These are phyloP conservation scores for Fagopyrum tataricum DNA, from an alignment of 148 eudicot species.

Conservation along the genomic window DNA sequence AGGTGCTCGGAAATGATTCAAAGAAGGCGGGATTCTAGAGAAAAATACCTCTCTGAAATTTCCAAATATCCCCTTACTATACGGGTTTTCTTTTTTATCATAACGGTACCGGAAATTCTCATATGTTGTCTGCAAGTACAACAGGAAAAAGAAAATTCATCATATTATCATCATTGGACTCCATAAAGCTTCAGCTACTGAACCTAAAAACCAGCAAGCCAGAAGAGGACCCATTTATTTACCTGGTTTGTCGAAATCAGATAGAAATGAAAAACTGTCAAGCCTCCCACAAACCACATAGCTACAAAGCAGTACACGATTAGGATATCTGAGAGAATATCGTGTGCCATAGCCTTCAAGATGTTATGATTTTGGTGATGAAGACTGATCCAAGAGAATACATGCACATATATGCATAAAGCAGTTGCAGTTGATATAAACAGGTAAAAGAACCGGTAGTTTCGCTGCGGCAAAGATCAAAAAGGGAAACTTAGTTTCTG, in stretches of 20 bases:
- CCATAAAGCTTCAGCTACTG: neutral
- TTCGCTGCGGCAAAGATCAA: slow-evolving; percentile 55
- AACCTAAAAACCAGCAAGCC: slow-evolving; percentile 2
- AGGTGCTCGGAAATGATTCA: slow-evolving; percentile 55
- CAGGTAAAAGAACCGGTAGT: slow-evolving; percentile 76
- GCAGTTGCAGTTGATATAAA: slow-evolving; percentile 68
- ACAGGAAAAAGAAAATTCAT: neutral
- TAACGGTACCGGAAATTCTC: slow-evolving; percentile 86
- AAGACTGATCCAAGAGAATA: slow-evolving; percentile 61
- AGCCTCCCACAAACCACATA: slow-evolving; percentile 93
- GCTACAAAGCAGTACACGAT: slow-evolving; percentile 75
- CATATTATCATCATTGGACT: neutral
- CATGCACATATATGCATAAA: slow-evolving; percentile 74
- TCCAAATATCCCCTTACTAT: slow-evolving; percentile 39
- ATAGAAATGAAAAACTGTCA: slow-evolving; percentile 73
- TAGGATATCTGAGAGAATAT: slow-evolving; percentile 51
- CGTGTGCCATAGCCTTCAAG: slow-evolving; percentile 51
- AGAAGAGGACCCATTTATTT: neutral
- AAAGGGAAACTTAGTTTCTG: slow-evolving; percentile 9
- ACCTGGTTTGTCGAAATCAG: slow-evolving; percentile 89
- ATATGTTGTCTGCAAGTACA: slow-evolving; percentile 71
- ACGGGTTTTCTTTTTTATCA: slow-evolving; percentile 81
- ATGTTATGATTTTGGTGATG: slow-evolving; percentile 27
- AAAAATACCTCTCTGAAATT: slow-evolving; percentile 61
- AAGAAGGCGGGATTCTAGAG: slow-evolving; percentile 51